Evolutionary conservation across 441 rosid species (phyloP), one percentile per base, ranked within the genome.

Genomic region (Bocquillonia castaneifolia): DNA sequence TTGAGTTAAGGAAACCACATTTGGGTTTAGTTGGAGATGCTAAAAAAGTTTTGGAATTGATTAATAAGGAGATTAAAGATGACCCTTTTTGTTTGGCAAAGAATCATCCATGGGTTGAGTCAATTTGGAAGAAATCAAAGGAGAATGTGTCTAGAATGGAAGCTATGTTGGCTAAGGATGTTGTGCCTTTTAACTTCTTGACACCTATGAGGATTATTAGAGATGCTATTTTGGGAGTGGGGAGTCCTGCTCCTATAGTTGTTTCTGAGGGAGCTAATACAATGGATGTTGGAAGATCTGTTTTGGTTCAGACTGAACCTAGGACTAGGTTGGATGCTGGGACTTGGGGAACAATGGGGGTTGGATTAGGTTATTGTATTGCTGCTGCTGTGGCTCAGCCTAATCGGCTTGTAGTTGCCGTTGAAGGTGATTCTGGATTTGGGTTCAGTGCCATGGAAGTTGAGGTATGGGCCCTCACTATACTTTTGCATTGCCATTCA

Each of bases 321-420:
- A 86, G 98, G 80, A 86, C 93, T 37, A 83, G 96, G 84, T 79
- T 93, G 83, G 98, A 93, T 89, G 98, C 97, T 48, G 98, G 98
- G 63, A 89, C 98, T 63, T 91, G 97, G 96, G 98, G 98, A 29
- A 91, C 98, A 29, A 93, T 93, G 98, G 97, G 98, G 44, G 96
- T 93, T 73, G 98, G 98, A 59, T 77, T 93, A 79, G 98, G 97
- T 14, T 93, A 91, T 77, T 93, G 97, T 78, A 84, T 93, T 71
- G 98, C 98, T 17, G 96, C 97, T 82, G 95, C 96, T 14, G 85
- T 85, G 76, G 97, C 96, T 73, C 87, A 75, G 64, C 97, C 97
- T 68, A 86, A 85, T 26, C 76, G 88, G 48, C 92, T 93, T 67
- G 93, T 89, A 34, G 91, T 93, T 50, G 94, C 97, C 0, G 98